These are phyloP conservation scores for Eimeria brunetti DNA, from an alignment of 169 alveolate genomes.

Conservation along the genomic window DNA sequence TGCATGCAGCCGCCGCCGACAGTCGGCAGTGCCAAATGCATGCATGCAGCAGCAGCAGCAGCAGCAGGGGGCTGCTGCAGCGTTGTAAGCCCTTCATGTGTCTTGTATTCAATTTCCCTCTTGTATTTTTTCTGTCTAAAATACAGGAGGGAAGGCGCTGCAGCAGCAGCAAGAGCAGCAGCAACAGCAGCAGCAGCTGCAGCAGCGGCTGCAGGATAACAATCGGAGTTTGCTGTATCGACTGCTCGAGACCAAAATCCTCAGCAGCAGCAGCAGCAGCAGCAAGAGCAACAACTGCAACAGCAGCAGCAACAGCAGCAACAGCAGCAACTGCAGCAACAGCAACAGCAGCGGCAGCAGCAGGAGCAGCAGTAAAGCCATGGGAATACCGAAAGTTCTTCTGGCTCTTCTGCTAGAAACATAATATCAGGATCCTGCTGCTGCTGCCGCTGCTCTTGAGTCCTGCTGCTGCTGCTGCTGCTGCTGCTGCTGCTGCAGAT, in stretches of 20 bases:
- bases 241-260: not conserved
- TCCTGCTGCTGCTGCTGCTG: not conserved
- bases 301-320: conserved; percentile 23
- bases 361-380: not conserved
- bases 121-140: not conserved
- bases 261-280: conserved; percentile 1
- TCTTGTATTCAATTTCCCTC: not conserved
- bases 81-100: not conserved
- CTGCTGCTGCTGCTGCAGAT: conserved; percentile 3
- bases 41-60: conserved; percentile 11
- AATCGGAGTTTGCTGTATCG: conserved; percentile 1
- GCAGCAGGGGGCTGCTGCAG: conserved; percentile 25
- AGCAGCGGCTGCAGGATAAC: not conserved
- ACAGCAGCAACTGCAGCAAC: not conserved
- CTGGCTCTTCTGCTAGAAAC: not conserved
- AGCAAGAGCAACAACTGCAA: not conserved
- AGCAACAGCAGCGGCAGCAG: conserved; percentile 3
- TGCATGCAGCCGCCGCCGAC: conserved; percentile 31
- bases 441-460: not conserved
- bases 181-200: conserved; percentile 14
- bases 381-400: not conserved
- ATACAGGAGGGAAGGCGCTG: not conserved
- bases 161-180: conserved; percentile 23
- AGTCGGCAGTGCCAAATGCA: conserved; percentile 1
- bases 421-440: not conserved